Percentiles rank a stretch among this genome's conserved stretches.
Conservation (phyloP, 2,329 filamentous ascomycete species). For the Fusarium xyrophilum region DNA sequence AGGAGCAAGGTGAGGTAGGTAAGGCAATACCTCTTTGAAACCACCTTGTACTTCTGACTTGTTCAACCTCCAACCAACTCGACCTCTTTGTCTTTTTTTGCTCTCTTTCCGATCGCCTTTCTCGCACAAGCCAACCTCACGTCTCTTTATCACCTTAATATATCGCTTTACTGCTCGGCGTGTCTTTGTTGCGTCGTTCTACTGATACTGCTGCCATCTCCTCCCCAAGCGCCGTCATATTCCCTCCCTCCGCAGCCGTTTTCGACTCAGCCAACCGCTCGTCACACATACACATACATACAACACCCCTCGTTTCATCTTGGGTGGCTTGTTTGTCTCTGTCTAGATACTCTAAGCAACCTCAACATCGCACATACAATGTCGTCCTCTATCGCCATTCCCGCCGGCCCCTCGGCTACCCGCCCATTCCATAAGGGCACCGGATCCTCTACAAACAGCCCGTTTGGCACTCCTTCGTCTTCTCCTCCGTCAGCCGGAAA, state of each 20-base stretch:
- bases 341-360: constrained; percentile 5
- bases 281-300: constrained; percentile 21
- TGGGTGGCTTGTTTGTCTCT: constrained; percentile 13
- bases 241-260: constrained; percentile 4
- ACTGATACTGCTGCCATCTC: not conserved
- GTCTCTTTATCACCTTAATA: not conserved
- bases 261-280: constrained; percentile 17
- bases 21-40: constrained; percentile 31
- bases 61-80: constrained; percentile 24
- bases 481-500: constrained; percentile 62
- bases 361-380: constrained; percentile 46
- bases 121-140: not conserved
- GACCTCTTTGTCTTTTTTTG: constrained; percentile 3
- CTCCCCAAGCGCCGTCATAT: constrained; percentile 8
- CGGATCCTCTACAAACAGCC: constrained; percentile 54
- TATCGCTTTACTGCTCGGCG: constrained; percentile 7
- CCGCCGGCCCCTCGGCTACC: constrained; percentile 51
- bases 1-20: not conserved
- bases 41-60: constrained; percentile 23
- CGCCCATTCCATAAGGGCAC: constrained; percentile 54
- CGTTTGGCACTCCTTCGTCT: constrained; percentile 55
- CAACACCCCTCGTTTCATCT: constrained; percentile 33
- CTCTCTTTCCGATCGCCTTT: constrained; percentile 1
- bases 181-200: constrained; percentile 37
- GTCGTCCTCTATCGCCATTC: constrained; percentile 76